phyloP scores from a whole-genome alignment of 768 basidiomycete species.

The Lactifluus volemus region DNA sequence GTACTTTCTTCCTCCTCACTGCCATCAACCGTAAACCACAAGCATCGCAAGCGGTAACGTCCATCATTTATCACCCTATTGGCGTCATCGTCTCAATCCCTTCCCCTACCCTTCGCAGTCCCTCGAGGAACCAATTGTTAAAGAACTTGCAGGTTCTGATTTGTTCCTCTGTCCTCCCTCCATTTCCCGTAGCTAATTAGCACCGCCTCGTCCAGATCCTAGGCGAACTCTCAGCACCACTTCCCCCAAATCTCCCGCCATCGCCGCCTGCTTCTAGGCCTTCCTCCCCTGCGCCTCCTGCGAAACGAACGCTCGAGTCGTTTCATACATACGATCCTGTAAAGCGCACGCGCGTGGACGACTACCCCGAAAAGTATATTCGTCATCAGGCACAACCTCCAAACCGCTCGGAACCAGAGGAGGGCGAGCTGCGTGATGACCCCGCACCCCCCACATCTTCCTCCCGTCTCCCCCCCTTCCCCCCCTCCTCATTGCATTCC shows the following conservation, averaged over 20 bases:
- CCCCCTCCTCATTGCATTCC: conserved; percentile 27
- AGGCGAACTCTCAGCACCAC: conserved; percentile 31
- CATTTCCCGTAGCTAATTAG: conserved; percentile 17
- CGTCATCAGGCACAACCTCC: conserved; percentile 22
- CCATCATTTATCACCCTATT: not conserved
- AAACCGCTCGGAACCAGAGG: conserved; percentile 36
- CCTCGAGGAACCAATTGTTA: conserved; percentile 27
- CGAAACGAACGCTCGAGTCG: conserved; percentile 32
- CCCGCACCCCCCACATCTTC: conserved; percentile 10
- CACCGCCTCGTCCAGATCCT: conserved; percentile 29
- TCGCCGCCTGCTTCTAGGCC: conserved; percentile 38
- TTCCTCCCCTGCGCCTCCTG: conserved; percentile 32
- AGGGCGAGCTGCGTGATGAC: conserved; percentile 41
- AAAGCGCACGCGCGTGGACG: conserved; percentile 24
- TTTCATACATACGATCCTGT: conserved; percentile 17
- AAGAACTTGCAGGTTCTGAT: conserved; percentile 33
- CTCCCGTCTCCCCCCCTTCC: conserved; percentile 18
- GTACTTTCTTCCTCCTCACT: not conserved
- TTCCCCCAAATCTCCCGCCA: conserved; percentile 38
- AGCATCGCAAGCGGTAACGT: conserved; percentile 17
- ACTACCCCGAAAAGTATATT: conserved; percentile 25
- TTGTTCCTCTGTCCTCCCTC: not conserved
- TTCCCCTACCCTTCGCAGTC: conserved; percentile 21
- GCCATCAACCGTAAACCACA: conserved; percentile 1
- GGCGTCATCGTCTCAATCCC: conserved; percentile 9